Percentiles rank a stretch among this genome's conserved stretches.
These are phyloP conservation scores for Fusarium nisikadoi DNA, from an alignment of 2,329 filamentous ascomycete genomes.

Conservation along the genomic window DNA sequence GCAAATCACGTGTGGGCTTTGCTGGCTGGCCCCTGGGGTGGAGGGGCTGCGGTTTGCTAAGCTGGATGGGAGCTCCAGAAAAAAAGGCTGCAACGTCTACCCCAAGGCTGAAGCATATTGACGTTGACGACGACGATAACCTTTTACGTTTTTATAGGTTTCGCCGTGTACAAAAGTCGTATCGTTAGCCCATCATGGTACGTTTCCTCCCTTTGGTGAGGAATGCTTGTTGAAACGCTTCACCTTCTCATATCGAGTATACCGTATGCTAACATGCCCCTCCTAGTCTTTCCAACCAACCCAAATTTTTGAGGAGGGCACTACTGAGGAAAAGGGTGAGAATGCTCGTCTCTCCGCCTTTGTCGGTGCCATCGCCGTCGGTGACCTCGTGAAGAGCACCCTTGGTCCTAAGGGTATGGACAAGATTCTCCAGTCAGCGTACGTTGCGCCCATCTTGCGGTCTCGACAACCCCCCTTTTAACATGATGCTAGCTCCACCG, in stretches of 20 bases:
- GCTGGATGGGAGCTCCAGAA: constrained; percentile 45
- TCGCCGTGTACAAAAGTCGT: constrained; percentile 36
- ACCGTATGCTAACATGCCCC: constrained; percentile 44
- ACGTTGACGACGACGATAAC: constrained; percentile 41
- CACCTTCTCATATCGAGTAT: neutral
- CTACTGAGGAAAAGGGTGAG: constrained; percentile 97
- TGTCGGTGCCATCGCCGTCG: constrained; percentile 96
- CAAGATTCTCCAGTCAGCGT: constrained; percentile 97
- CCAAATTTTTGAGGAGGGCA: constrained; percentile 97
- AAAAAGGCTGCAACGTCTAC: constrained; percentile 46
- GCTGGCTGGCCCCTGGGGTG: constrained; percentile 32
- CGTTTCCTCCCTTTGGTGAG: neutral
- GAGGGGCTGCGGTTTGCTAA: constrained; percentile 42
- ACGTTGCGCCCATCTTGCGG: constrained; percentile 54
- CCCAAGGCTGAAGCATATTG: constrained; percentile 46
- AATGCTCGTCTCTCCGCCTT: constrained; percentile 99
- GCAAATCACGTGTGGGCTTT: constrained; percentile 54
- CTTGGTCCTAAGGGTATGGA: constrained; percentile 99
- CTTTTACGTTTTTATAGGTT: constrained; percentile 36
- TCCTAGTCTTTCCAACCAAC: constrained; percentile 80
- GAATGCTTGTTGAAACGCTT: neutral
- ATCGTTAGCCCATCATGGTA: constrained; percentile 43
- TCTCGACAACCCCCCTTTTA: constrained; percentile 32
- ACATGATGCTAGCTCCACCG: constrained; percentile 75
- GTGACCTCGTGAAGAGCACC: constrained; percentile 96